Evolutionary conservation across 202 grass and related monocot species (phyloP), one percentile per base, ranked within the genome.

Genomic region (Saccharum hybrid): DNA sequence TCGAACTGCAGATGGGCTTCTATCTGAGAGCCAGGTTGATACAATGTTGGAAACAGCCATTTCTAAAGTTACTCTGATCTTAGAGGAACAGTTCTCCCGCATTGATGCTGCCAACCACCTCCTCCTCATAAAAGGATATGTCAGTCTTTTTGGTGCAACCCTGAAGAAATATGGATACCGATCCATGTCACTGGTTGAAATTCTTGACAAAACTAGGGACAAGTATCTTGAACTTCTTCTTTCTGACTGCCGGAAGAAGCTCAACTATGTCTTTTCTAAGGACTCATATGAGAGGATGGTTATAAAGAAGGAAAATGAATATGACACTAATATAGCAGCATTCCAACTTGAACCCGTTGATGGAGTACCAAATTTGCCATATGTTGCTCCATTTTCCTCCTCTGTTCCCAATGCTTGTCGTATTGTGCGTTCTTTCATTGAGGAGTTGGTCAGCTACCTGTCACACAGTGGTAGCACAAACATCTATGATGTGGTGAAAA

Each of bases 291-390:
- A 88, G 37, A 83, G 68, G 37, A 90, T 97, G 83, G 48, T 90
- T 48, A 85, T 97, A 72, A 92, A 88, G 71, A 92, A 87, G n/a
- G 87, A 97, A 84, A 82, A 83, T 28, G 94, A 94, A 63, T 97
- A 94, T 16, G 68, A 83, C 10, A 92, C 77, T 74, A 90, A 97
- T 83, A 80, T 97, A 9, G 10, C 90, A 69, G 86, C 80, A 46
- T 90, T 97, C 56, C 89, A 94, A 71, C 86, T 94, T 43, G 87
- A 91, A 48, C 75, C 68, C 10, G 68, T 69, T 67, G 85, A 80
- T 39, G 69, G 75, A n/a, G 51, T 88, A 33, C 89, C 94, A 18
- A 87, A 64, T 68, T 97, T 97, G 49, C 94, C 94, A 54, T 92
- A 88, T 76, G 64, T 74, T 1, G 87, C 89, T 6, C 77, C 87